These are phyloP conservation scores for Talaromyces sp. DNA, from an alignment of 2,329 filamentous ascomycete genomes.

Conservation along the genomic window DNA sequence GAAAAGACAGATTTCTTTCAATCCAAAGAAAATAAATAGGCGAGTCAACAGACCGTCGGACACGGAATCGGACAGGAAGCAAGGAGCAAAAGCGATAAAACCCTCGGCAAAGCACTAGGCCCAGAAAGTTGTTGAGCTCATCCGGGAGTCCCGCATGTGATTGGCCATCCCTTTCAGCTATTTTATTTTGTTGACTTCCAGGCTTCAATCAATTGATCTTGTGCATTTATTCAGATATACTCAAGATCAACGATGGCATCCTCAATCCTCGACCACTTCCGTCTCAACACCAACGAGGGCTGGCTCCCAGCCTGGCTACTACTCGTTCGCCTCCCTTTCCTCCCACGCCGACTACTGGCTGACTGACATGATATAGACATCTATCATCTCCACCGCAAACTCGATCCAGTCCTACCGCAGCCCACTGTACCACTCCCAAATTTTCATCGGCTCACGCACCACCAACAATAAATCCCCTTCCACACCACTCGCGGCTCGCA, in stretches of 20 bases:
- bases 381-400: constrained; percentile 78
- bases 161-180: constrained; percentile 1
- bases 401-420: constrained; percentile 79
- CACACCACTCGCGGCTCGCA: constrained; percentile 71
- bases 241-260: not conserved
- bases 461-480: constrained; percentile 54
- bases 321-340: constrained; percentile 7
- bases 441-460: constrained; percentile 63
- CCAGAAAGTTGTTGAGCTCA: constrained; percentile 13
- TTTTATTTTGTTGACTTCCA: not conserved
- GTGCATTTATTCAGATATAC: too few species aligned
- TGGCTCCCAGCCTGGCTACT: constrained; percentile 16
- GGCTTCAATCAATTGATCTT: too few species aligned
- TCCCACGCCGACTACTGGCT: not conserved
- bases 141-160: not conserved
- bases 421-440: constrained; percentile 74
- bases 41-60: not conserved
- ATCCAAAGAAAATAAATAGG: not conserved
- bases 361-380: constrained; percentile 57
- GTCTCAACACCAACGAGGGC: constrained; percentile 10
- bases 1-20: not conserved
- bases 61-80: not conserved
- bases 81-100: constrained; percentile 1
- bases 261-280: not conserved
- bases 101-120: not conserved